Conservation (phyloP, 768 basidiomycete species). For the Mrakia hoshinonis region DNA sequence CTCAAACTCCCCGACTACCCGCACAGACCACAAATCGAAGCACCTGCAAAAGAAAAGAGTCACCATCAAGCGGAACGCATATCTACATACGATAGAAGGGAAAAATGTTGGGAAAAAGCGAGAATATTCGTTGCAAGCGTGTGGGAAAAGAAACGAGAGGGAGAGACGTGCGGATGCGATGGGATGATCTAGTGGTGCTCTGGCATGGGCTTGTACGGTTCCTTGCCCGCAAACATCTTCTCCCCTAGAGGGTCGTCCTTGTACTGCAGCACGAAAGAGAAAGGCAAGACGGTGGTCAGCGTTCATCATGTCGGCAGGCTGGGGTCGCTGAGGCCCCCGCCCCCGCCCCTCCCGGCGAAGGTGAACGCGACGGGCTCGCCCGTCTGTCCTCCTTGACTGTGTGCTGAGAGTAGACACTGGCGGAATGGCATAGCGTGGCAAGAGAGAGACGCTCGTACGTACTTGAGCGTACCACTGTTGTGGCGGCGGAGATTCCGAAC, state of each 20-base stretch:
- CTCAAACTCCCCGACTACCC: too few species aligned
- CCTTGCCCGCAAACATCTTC: constrained; percentile 15
- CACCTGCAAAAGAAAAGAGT: too few species aligned
- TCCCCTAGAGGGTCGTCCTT: constrained; percentile 14
- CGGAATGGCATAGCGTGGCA: not conserved
- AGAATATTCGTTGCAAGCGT: too few species aligned
- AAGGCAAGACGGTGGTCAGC: not conserved
- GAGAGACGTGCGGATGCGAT: not conserved
- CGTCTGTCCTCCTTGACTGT: not conserved
- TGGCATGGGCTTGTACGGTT: not conserved
- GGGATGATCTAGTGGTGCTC: not conserved
- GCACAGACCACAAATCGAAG: too few species aligned
- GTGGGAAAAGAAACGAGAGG: not conserved
- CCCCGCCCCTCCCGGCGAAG: too few species aligned
- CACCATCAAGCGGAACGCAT: too few species aligned
- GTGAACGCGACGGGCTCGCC: not conserved
- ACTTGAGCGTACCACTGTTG: not conserved
- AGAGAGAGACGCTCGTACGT: not conserved
- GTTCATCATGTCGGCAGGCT: too few species aligned
- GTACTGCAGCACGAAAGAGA: not conserved
- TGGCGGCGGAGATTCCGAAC: not conserved
- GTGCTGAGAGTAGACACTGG: not conserved
- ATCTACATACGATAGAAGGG: too few species aligned
- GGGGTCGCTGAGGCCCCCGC: too few species aligned
- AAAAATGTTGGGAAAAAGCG: too few species aligned